Evolutionary conservation across 176 grass and related monocot species (phyloP), one percentile per base, ranked within the genome.

Genomic region (Cymbopogon citratus): DNA sequence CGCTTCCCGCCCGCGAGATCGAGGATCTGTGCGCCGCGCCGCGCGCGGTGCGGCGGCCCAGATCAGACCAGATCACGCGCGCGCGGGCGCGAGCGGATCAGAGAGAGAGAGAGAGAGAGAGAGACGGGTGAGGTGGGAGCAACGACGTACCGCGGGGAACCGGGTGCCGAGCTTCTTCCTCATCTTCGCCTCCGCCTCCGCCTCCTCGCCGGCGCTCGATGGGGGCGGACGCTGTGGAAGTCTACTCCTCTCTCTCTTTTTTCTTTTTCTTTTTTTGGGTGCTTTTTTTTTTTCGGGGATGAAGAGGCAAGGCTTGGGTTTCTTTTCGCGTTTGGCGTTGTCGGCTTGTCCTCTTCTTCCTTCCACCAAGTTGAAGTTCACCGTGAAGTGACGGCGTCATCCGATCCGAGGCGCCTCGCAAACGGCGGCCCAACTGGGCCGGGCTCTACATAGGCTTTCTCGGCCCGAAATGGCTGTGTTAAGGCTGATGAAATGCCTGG

Each of bases 161-260:
- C 96, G 93, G 85, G 96, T 95, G 49, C 93, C 96, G 38, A 99
- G 87, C 87, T 99, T 99, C 96, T 99, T 99, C 91, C 96, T 95
- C 96, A 99, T 99, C 83, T 85, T 86, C 65, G 64, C 81, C 36
- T 89, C 77, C 71, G 78, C 83, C 40, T 46, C 40, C 79, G 73
- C 79, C 15, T 81, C 88, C 15, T 79, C 86, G 51, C 77, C 90
- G 64, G 76, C 67, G 80, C n/a, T n/a, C 82, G 67, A 71, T 79
- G 67, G 57, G 35, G 49, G 4, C 65, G 49, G n/a, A 60, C 62
- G 54, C 72, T 77, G 70, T 44, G 71, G 62, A 31, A 48, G 74
- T 39, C 80, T 12, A 48, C 67, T 49, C 80, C 26, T 79, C 63
- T 66, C 24, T 68, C 45, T 73, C 51, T n/a, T 2, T 3, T 7